A percentile compares a stretch with the other conserved stretches of the same genome.
Conservation (phyloP, 164 flowering plant genomes). For the Vitis cinerea region DNA sequence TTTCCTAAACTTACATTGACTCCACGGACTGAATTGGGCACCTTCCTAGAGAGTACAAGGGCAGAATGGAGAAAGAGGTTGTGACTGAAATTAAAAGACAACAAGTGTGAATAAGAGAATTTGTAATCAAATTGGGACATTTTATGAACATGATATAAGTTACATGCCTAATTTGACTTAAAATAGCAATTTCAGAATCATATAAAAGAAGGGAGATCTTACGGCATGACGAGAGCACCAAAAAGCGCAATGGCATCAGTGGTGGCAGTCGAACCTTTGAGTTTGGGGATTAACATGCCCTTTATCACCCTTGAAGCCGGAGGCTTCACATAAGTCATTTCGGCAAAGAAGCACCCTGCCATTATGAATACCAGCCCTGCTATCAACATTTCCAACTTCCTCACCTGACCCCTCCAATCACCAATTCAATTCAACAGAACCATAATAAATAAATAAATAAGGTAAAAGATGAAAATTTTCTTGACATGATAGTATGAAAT, state of each 20-base stretch:
- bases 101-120: too few species aligned
- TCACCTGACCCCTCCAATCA: slow-evolving; percentile 34
- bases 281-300: slow-evolving; percentile 93
- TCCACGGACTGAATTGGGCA: slow-evolving; percentile 63
- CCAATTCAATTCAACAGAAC: too few species aligned
- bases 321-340: slow-evolving; percentile 79
- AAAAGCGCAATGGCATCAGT: slow-evolving; percentile 87
- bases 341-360: slow-evolving; percentile 91
- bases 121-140: too few species aligned
- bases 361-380: slow-evolving; percentile 70
- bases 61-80: slow-evolving; percentile 93
- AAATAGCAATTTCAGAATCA: too few species aligned
- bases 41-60: slow-evolving; percentile 82
- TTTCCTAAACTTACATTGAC: slow-evolving; percentile 57
- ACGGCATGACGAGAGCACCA: slow-evolving; percentile 99
- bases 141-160: too few species aligned
- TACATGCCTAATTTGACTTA: too few species aligned
- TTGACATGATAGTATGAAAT: neutral
- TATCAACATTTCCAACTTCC: slow-evolving; percentile 82
- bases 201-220: slow-evolving; percentile 9
- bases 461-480: neutral
- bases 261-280: slow-evolving; percentile 71
- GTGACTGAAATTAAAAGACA: slow-evolving; percentile 46
- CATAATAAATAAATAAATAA: neutral
- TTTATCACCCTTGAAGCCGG: slow-evolving; percentile 60